Evolutionary conservation across 1,139 yeast species (phyloP).

Genomic region (Candida gigantensis): DNA sequence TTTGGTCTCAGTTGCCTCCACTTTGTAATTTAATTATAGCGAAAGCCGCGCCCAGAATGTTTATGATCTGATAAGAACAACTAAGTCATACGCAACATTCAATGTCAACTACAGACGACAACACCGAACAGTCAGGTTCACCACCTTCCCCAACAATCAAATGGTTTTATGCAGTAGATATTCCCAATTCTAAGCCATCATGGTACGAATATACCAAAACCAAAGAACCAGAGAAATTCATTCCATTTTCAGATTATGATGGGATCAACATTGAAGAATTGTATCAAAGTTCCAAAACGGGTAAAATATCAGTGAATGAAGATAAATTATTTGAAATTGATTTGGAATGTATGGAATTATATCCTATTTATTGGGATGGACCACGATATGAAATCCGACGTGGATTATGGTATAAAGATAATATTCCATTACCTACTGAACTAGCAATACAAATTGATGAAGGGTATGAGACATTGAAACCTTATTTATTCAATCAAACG

Average conservation of each 20-base stretch:
- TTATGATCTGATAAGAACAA: too few relatives aligned
- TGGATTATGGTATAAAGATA: slow-evolving; percentile 79
- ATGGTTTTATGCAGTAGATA: slow-evolving; percentile 86
- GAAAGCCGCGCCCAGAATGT: too few relatives aligned
- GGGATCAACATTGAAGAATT: slow-evolving; percentile 57
- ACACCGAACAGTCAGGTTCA: not conserved
- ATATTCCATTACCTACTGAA: slow-evolving; percentile 56
- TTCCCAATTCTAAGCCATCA: slow-evolving; percentile 67
- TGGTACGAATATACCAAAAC: slow-evolving; percentile 51
- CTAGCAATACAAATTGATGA: slow-evolving; percentile 61
- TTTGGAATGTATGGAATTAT: slow-evolving; percentile 49
- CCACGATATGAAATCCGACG: slow-evolving; percentile 81
- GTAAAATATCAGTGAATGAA: slow-evolving; percentile 64
- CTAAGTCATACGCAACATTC: too few relatives aligned
- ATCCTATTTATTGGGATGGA: slow-evolving; percentile 88
- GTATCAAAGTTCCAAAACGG: slow-evolving; percentile 18
- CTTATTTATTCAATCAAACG: slow-evolving; percentile 24
- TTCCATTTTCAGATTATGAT: slow-evolving; percentile 67
- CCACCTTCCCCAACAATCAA: slow-evolving; percentile 18
- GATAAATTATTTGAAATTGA: slow-evolving; percentile 79
- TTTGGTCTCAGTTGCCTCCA: too few relatives aligned
- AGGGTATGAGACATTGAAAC: slow-evolving; percentile 43
- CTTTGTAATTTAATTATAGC: too few relatives aligned
- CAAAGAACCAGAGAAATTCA: slow-evolving; percentile 58
- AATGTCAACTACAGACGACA: slow-evolving; percentile 1